Percentiles rank a stretch among this genome's conserved stretches.
phyloP scores from a whole-genome alignment of 495 filamentous ascomycete genomes.

The Rusavskia elegans region DNA sequence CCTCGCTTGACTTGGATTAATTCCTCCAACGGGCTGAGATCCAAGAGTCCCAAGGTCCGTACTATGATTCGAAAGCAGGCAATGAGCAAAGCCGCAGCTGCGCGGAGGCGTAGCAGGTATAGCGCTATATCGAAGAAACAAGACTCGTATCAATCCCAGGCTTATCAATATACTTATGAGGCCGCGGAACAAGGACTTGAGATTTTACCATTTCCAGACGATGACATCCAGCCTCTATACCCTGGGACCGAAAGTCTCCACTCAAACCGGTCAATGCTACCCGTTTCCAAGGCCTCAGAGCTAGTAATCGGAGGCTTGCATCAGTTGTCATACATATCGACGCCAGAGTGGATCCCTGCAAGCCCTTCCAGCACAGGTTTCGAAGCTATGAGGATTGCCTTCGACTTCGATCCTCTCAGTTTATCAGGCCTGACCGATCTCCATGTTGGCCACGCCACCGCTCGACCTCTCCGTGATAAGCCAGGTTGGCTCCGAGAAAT shows the following conservation, averaged over 20 bases:
- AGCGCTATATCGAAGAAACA: conserved; percentile 14
- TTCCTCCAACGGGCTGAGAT: conserved; percentile 12
- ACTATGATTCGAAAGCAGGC: conserved; percentile 22
- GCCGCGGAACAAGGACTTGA: no score
- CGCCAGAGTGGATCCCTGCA: background rate
- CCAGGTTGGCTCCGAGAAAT: conserved; percentile 9
- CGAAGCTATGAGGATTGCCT: conserved; percentile 13
- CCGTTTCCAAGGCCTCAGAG: background rate
- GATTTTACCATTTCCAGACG: no score
- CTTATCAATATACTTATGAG: background rate
- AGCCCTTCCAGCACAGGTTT: conserved; percentile 15
- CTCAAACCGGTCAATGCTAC: background rate
- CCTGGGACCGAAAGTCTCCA: background rate
- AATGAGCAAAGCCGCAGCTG: conserved; percentile 20
- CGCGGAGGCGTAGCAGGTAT: conserved; percentile 11
- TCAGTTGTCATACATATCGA: background rate
- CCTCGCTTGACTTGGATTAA: conserved; percentile 6
- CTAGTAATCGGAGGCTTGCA: background rate
- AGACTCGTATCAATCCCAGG: conserved; percentile 17
- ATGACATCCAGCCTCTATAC: no score
- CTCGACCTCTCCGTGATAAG: conserved; percentile 9
- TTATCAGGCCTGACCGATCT: conserved; percentile 15
- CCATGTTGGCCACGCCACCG: conserved; percentile 11
- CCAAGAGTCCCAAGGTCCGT: conserved; percentile 12
- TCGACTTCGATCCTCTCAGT: conserved; percentile 15